Conservation (phyloP, 352 stramenopile species). For the Globisporangium solare region DNA sequence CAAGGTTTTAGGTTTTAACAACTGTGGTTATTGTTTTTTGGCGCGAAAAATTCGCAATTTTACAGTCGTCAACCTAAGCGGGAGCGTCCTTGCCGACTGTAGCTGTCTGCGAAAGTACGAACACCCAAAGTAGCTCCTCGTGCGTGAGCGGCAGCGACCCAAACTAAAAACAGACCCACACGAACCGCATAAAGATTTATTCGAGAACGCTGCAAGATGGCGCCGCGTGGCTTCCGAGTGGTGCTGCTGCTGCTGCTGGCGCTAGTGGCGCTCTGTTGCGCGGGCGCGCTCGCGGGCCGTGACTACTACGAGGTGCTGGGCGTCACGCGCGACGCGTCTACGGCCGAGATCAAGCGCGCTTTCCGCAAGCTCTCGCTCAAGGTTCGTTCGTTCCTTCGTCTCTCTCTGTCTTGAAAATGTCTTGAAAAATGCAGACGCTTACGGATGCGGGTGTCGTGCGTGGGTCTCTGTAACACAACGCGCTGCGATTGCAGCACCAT, state of each 20-base stretch:
- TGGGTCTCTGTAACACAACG: background rate
- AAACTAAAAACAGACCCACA: no score
- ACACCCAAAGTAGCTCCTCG: no score
- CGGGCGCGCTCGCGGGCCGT: conserved; percentile 22
- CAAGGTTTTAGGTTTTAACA: no score
- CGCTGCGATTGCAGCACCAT: conserved; percentile 56
- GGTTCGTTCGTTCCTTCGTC: conserved; percentile 18
- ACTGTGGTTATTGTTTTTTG: no score
- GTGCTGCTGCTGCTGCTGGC: conserved; percentile 26
- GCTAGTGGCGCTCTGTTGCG: conserved; percentile 22
- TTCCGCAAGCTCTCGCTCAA: conserved; percentile 90
- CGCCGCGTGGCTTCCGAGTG: conserved; percentile 9
- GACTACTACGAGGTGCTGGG: conserved; percentile 80
- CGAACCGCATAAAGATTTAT: background rate
- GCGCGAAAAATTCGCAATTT: no score
- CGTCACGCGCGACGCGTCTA: conserved; percentile 54
- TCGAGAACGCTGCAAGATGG: conserved; percentile 7
- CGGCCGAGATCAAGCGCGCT: conserved; percentile 71
- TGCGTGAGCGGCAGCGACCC: no score
- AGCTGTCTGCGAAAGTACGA: no score
- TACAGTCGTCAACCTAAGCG: no score
- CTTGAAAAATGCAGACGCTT: background rate
- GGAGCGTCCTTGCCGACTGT: no score
- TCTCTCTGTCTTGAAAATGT: no score
- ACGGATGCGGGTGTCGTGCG: background rate